phyloP scores from a whole-genome alignment of 257 asterid species.

The Perilla frutescens region DNA sequence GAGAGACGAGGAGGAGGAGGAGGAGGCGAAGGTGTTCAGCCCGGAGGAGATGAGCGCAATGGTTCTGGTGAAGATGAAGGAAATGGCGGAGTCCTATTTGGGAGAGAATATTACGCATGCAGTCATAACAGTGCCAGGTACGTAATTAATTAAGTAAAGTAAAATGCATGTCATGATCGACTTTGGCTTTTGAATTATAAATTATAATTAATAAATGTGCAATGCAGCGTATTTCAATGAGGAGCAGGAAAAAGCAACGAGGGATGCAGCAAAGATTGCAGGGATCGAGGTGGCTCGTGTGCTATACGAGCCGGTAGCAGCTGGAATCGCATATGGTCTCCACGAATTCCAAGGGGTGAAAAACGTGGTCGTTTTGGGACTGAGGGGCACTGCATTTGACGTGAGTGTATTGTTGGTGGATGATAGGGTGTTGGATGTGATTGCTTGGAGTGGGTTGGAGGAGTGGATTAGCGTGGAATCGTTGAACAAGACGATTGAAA shows the following conservation, averaged over 20 bases:
- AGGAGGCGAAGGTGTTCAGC: constrained; percentile 59
- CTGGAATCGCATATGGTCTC: constrained; percentile 60
- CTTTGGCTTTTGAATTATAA: no score
- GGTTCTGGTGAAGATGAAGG: constrained; percentile 58
- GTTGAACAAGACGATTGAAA: constrained; percentile 56
- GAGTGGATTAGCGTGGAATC: constrained; percentile 54
- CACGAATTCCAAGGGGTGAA: constrained; percentile 50
- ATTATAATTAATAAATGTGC: no score
- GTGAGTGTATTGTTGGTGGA: constrained; percentile 56
- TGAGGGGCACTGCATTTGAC: constrained; percentile 62
- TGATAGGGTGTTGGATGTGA: constrained; percentile 58
- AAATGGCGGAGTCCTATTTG: constrained; percentile 59
- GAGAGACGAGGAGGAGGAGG: constrained; percentile 47
- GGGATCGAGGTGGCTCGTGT: constrained; percentile 58
- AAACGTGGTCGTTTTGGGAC: constrained; percentile 61
- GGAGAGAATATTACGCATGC: constrained; percentile 55
- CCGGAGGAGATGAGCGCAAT: constrained; percentile 64
- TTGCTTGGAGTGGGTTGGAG: constrained; percentile 56
- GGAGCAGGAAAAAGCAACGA: constrained; percentile 64
- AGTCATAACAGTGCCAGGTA: constrained; percentile 61
- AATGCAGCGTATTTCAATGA: constrained; percentile 56
- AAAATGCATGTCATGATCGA: no score
- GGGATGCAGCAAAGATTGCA: constrained; percentile 56
- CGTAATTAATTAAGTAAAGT: background rate
- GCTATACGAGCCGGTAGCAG: constrained; percentile 64